Percentiles rank a stretch among this genome's conserved stretches.
phyloP scores from a whole-genome alignment of 495 filamentous ascomycete species.

The Aspergillus heteromorphus region DNA sequence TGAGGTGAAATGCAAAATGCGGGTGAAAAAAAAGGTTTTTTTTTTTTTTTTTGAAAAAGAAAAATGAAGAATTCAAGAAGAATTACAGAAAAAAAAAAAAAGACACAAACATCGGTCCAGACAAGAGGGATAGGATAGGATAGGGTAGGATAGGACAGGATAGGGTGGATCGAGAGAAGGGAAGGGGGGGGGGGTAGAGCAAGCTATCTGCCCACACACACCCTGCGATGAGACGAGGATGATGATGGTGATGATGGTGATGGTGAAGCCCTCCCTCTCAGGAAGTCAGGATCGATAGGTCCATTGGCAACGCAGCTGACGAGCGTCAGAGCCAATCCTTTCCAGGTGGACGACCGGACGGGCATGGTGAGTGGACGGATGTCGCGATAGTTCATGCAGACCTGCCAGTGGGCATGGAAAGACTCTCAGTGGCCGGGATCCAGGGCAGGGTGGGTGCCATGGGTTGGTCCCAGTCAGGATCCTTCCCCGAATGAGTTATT shows the following conservation, averaged over 20 bases:
- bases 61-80: not conserved
- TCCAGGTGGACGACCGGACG: not conserved
- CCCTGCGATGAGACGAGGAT: too few species aligned
- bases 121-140: not conserved
- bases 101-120: too few species aligned
- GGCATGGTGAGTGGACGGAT: not conserved
- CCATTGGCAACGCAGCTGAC: slow-evolving; percentile 14
- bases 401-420: not conserved
- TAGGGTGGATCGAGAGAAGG: not conserved
- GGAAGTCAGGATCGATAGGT: slow-evolving; percentile 17
- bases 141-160: too few species aligned
- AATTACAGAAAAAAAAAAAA: too few species aligned
- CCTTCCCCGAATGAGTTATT: too few species aligned
- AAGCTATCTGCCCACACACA: too few species aligned
- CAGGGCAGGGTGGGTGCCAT: not conserved
- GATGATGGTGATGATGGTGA: too few species aligned
- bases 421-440: not conserved
- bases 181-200: not conserved
- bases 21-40: not conserved
- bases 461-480: not conserved
- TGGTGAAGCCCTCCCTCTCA: too few species aligned
- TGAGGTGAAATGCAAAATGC: not conserved
- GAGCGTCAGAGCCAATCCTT: slow-evolving; percentile 7
- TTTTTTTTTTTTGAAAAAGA: too few species aligned
- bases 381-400: slow-evolving; percentile 14